phyloP scores from a whole-genome alignment of 495 filamentous ascomycete species.

The Talaromyces proteolyticus region DNA sequence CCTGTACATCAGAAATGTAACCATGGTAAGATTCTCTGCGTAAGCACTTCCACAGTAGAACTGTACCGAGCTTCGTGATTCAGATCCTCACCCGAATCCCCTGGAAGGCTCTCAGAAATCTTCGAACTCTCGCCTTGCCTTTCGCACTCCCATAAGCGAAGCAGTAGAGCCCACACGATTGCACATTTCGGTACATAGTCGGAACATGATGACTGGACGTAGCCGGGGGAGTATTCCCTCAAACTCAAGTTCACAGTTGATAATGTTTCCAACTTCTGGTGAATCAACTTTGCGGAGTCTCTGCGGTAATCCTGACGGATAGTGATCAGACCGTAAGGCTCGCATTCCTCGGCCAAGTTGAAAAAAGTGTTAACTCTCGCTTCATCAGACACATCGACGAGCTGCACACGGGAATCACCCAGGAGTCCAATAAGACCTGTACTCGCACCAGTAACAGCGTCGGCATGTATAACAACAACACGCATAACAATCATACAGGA shows the following conservation, averaged over 20 bases:
- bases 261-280: background rate
- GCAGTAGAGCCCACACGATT: conserved; percentile 1
- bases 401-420: background rate
- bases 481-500: conserved; percentile 1
- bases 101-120: too few species aligned
- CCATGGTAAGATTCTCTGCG: too few species aligned
- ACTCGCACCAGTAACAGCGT: background rate
- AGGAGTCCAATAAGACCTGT: conserved; percentile 3
- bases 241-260: background rate
- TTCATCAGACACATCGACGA: background rate
- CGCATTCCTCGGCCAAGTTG: background rate
- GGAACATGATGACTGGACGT: conserved; percentile 3
- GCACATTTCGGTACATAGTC: conserved; percentile 4
- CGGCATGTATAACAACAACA: conserved; percentile 5
- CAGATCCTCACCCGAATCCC: background rate
- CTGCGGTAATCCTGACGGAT: background rate
- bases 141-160: background rate
- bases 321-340: background rate
- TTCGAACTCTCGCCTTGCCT: background rate
- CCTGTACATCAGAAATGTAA: too few species aligned
- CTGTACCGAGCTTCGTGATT: background rate
- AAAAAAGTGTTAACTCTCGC: background rate
- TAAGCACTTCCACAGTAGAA: too few species aligned
- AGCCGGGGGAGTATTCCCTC: background rate
- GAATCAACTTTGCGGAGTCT: background rate